These are phyloP conservation scores for Pythium pectinolyticum DNA, from an alignment of 352 stramenopile genomes.

Conservation along the genomic window DNA sequence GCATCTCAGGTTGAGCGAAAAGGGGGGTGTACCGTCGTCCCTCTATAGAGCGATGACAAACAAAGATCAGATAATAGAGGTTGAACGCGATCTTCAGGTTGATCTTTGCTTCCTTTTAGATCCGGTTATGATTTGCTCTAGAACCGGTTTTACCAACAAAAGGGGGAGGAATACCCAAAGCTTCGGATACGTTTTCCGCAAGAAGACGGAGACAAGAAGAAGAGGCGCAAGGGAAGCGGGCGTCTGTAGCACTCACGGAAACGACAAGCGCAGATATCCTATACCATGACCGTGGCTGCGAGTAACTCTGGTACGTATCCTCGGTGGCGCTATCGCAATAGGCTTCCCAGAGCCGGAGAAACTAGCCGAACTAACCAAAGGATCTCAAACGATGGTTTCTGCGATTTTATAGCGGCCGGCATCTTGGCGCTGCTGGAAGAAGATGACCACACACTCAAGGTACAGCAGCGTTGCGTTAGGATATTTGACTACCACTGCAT, in stretches of 20 bases:
- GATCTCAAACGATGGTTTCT: slow-evolving; percentile 5
- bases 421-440: slow-evolving; percentile 91
- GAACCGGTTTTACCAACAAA: slow-evolving; percentile 9
- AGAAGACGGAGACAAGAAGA: slow-evolving; percentile 6
- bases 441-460: slow-evolving; percentile 89
- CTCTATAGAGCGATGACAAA: neutral
- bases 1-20: slow-evolving; percentile 17
- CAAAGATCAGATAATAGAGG: slow-evolving; percentile 3
- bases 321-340: neutral
- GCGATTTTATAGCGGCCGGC: slow-evolving; percentile 59
- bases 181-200: slow-evolving; percentile 27
- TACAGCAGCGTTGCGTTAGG: too few species aligned
- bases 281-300: slow-evolving; percentile 48
- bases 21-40: neutral
- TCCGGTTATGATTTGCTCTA: slow-evolving; percentile 8
- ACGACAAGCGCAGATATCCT: slow-evolving; percentile 22
- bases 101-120: slow-evolving; percentile 20
- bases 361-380: neutral
- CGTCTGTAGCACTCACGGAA: neutral
- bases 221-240: neutral
- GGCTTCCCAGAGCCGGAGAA: neutral
- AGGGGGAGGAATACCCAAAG: slow-evolving; percentile 18
- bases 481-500: too few species aligned
- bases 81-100: slow-evolving; percentile 22
- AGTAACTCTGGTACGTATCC: slow-evolving; percentile 59